Base-by-base conservation (phyloP, 164 flowering plant genomes). In the Magnolia sinica region DNA sequence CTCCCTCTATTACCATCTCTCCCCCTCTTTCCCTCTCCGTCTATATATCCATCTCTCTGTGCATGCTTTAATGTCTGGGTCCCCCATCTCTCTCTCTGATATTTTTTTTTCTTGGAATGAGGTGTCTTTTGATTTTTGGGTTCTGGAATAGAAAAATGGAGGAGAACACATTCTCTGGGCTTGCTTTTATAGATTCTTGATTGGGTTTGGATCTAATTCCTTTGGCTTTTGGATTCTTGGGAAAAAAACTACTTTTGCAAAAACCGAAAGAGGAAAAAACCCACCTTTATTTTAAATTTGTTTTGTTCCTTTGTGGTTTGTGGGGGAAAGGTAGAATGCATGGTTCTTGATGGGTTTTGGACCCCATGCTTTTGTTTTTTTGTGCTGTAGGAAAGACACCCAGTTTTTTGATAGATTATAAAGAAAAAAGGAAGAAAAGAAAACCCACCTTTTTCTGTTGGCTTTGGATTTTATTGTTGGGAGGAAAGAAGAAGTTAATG, bases 281-380 rank as follows among this genome's bases (percentile, higher is more conserved):
- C 50, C 13, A 68, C 50, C 50, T 68, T 27, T 68, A 31, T 10
- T 27, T 27, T 27, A 27, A 27, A 11, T 68, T 8, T 27, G 37
- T 68, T 24, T 13, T 29, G 50, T 27, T 65, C 27, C 31, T 68
- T 14, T 68, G 16, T 68, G 49, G 74, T 11, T 52, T 61, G 27
- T 61, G 67, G 29, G 31, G n/a, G 75, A 73, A 59, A 52, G 75
- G 50, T 23, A n/a, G 58, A 73, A 73, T 73, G 67, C 55, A 45
- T 73, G 75, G 67, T n/a, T 73, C 7, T 20, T 59, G 66, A 31
- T 73, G 66, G 66, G 24, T 27, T 59, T 29, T 68, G 71, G 49
- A 18, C 45, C 71, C 50, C 75, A 9, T 9, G 23, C 51, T 29
- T 73, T 73, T 59, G 67, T 19, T 59, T 19, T 61, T 16, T 59